Evolutionary conservation across 2,329 filamentous ascomycete genomes (phyloP).

Genomic region (Aspergillus ruber): DNA sequence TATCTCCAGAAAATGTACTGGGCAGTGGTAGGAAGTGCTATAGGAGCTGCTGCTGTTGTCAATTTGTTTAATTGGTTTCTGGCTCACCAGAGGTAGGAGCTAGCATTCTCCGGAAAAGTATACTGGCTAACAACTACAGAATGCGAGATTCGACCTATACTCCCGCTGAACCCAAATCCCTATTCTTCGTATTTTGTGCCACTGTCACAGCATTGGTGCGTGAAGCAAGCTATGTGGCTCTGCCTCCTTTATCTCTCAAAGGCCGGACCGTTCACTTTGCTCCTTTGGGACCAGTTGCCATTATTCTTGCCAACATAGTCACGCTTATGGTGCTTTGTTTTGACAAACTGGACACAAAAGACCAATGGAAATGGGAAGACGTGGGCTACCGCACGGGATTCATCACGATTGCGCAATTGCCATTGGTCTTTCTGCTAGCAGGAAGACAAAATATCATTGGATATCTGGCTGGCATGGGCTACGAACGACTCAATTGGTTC

Average conservation of each 20-base stretch:
- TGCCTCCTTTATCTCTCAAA: slow-evolving; percentile 29
- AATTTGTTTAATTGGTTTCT: slow-evolving; percentile 44
- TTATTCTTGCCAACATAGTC: slow-evolving; percentile 40
- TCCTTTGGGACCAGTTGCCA: slow-evolving; percentile 31
- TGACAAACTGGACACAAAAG: slow-evolving; percentile 47
- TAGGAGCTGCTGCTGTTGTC: slow-evolving; percentile 28
- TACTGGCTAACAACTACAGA: slow-evolving; percentile 22
- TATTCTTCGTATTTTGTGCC: slow-evolving; percentile 44
- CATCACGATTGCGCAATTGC: slow-evolving; percentile 48
- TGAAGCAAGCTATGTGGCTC: slow-evolving; percentile 46
- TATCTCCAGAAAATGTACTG: slow-evolving; percentile 50
- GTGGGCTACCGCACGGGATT: slow-evolving; percentile 53
- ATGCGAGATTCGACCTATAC: slow-evolving; percentile 38
- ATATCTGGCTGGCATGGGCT: slow-evolving; percentile 41
- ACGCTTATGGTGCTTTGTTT: slow-evolving; percentile 51
- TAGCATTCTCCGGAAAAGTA: not conserved
- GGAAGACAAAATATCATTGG: slow-evolving; percentile 52
- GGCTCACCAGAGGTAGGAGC: slow-evolving; percentile 43
- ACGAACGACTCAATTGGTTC: slow-evolving; percentile 48
- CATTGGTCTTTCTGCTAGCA: slow-evolving; percentile 50
- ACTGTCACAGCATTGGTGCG: slow-evolving; percentile 49
- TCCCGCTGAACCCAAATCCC: slow-evolving; percentile 50
- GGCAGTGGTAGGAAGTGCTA: slow-evolving; percentile 40
- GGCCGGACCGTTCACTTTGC: slow-evolving; percentile 31
- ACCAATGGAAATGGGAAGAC: slow-evolving; percentile 48